These are phyloP conservation scores for Scedosporium boydii DNA, from an alignment of 2,329 filamentous ascomycete species.

Conservation along the genomic window DNA sequence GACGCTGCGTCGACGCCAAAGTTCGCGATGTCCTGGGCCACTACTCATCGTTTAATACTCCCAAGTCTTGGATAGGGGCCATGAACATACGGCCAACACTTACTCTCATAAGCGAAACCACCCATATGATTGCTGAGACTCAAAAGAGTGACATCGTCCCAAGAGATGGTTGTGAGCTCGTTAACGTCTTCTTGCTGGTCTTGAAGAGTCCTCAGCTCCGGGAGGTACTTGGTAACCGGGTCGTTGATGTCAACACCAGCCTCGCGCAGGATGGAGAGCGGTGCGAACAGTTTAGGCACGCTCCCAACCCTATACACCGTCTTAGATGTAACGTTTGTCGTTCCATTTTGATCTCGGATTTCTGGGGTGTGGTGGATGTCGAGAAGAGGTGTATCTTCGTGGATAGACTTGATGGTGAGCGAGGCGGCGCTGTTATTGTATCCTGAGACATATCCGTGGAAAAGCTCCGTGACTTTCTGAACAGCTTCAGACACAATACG, in stretches of 20 bases:
- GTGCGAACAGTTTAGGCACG: slow-evolving; percentile 23
- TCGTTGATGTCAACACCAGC: slow-evolving; percentile 25
- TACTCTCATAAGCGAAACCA: slow-evolving; percentile 14
- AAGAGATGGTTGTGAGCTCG: slow-evolving; percentile 14
- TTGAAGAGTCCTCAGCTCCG: slow-evolving; percentile 20
- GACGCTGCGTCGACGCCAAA: not conserved
- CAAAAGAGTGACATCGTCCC: slow-evolving; percentile 23
- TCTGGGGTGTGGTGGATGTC: slow-evolving; percentile 30
- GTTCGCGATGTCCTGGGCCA: not conserved
- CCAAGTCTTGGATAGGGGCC: no score
- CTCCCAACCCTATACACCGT: slow-evolving; percentile 26
- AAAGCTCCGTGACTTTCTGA: not conserved
- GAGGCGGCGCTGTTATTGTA: slow-evolving; percentile 26
- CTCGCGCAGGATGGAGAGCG: slow-evolving; percentile 20
- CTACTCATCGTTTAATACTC: not conserved
- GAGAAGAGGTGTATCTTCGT: slow-evolving; percentile 26
- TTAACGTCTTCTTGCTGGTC: slow-evolving; percentile 18
- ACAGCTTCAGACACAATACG: slow-evolving; percentile 18
- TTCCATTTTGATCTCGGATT: not conserved
- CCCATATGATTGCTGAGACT: slow-evolving; percentile 23
- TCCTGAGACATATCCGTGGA: slow-evolving; percentile 11
- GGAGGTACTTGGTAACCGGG: slow-evolving; percentile 35
- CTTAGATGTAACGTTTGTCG: slow-evolving; percentile 16
- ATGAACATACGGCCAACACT: not conserved
- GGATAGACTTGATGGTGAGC: slow-evolving; percentile 30